These are phyloP conservation scores for Rhynchospora pubera DNA, from an alignment of 176 grass and related monocot species.

Conservation along the genomic window DNA sequence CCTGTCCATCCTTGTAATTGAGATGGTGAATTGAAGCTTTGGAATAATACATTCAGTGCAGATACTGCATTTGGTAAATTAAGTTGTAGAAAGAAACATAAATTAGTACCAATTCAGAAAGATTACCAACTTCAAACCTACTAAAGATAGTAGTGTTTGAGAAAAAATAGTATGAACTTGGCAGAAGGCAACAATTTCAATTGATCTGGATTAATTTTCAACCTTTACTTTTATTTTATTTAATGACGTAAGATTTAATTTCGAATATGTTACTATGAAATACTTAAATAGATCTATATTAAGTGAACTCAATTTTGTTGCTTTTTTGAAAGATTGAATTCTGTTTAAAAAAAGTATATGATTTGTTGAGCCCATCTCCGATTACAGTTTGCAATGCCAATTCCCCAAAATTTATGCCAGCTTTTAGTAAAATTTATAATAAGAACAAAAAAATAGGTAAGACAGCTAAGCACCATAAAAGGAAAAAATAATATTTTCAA, in stretches of 20 bases:
- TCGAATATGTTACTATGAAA: not conserved
- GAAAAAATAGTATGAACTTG: not conserved
- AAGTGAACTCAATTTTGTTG: not conserved
- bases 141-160: not conserved
- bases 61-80: conserved; percentile 40
- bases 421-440: conserved; percentile 3
- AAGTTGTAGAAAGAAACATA: not conserved
- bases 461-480: conserved; percentile 10
- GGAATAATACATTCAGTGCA: conserved; percentile 70
- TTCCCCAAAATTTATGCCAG: not conserved
- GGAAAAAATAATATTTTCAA: not conserved
- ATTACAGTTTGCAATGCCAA: not conserved
- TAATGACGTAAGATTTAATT: not conserved
- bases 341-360: not conserved
- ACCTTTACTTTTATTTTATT: not conserved
- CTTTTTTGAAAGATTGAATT: not conserved
- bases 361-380: not conserved
- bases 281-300: conserved; percentile 20
- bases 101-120: conserved; percentile 4
- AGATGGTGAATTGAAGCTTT: conserved; percentile 74
- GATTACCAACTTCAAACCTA: not conserved
- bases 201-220: not conserved
- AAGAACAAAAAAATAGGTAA: not conserved
- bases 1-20: conserved; percentile 60
- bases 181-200: not conserved